phyloP scores from a whole-genome alignment of 73 alveolate species.

The Paramecium sexaurelia region DNA sequence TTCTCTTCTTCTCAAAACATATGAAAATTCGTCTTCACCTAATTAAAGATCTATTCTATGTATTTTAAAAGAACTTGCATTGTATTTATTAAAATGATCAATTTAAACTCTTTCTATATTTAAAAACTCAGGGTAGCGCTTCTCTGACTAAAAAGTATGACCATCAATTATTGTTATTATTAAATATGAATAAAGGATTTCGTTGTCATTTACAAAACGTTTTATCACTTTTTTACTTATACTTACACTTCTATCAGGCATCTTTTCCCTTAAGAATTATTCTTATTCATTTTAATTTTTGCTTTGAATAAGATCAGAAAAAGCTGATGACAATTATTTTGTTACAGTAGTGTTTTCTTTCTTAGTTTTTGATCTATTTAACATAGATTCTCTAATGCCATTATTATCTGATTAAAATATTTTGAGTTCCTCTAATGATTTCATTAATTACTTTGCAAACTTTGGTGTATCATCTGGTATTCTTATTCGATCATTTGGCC shows the following conservation, averaged over 20 bases:
- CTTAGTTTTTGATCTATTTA: background rate
- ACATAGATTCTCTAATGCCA: background rate
- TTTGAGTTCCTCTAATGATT: background rate
- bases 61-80: background rate
- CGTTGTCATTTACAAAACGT: conserved; percentile 42
- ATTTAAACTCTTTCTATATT: background rate
- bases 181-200: conserved; percentile 20
- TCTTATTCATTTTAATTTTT: conserved; percentile 26
- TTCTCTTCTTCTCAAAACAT: conserved; percentile 41
- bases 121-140: conserved; percentile 33
- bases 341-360: background rate
- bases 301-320: background rate
- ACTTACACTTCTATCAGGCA: conserved; percentile 6
- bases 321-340: background rate
- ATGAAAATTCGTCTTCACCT: conserved; percentile 54
- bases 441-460: background rate
- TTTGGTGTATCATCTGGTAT: conserved; percentile 31
- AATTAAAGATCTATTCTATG: background rate
- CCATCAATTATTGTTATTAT: background rate
- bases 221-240: background rate
- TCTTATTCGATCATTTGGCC: conserved; percentile 28
- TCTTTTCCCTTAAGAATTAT: background rate
- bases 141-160: conserved; percentile 8
- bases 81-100: background rate
- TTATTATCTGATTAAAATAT: background rate